Percentiles rank a stretch among this genome's conserved stretches.
Conservation (phyloP, 2,329 filamentous ascomycete genomes). For the Akanthomyces uredinophilus region DNA sequence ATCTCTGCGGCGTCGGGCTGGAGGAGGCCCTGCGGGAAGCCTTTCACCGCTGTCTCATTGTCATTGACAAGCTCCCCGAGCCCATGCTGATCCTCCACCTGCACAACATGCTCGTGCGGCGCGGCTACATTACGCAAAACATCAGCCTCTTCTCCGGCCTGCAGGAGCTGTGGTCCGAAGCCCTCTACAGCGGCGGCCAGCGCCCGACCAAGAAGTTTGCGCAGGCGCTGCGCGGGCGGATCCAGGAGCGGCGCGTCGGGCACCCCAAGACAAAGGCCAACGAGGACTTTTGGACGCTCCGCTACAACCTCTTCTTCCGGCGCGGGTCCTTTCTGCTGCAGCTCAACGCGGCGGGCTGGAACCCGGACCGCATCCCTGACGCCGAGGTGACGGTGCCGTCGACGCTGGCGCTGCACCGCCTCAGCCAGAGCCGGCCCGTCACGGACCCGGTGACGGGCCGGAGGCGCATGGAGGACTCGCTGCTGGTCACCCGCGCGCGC, state of each 20-base stretch:
- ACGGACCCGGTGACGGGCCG: conserved; percentile 26
- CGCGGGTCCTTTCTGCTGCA: conserved; percentile 28
- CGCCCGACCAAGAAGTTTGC: conserved; percentile 16
- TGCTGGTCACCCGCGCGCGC: conserved; percentile 19
- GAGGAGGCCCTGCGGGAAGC: conserved; percentile 38
- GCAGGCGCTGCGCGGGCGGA: conserved; percentile 3
- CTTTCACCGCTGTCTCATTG: conserved; percentile 28
- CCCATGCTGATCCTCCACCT: conserved; percentile 37
- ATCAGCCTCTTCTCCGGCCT: conserved; percentile 30
- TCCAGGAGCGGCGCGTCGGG: not conserved
- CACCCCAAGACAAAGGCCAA: not conserved
- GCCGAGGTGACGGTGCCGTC: conserved; percentile 24
- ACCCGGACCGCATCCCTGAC: conserved; percentile 32
- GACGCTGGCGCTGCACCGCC: conserved; percentile 23
- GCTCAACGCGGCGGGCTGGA: conserved; percentile 30
- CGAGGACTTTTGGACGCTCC: conserved; percentile 2
- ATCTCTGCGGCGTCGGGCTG: conserved; percentile 41
- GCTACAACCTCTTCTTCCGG: conserved; percentile 28
- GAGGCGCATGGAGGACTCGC: conserved; percentile 24
- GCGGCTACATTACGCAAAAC: conserved; percentile 31
- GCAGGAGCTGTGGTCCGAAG: conserved; percentile 12
- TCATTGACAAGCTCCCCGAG: conserved; percentile 39
- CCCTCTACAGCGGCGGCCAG: conserved; percentile 13
- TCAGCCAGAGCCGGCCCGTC: conserved; percentile 23
- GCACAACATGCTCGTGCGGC: conserved; percentile 43